phyloP scores from a whole-genome alignment of 169 alveolate genomes.

The Eimeria praecox region DNA sequence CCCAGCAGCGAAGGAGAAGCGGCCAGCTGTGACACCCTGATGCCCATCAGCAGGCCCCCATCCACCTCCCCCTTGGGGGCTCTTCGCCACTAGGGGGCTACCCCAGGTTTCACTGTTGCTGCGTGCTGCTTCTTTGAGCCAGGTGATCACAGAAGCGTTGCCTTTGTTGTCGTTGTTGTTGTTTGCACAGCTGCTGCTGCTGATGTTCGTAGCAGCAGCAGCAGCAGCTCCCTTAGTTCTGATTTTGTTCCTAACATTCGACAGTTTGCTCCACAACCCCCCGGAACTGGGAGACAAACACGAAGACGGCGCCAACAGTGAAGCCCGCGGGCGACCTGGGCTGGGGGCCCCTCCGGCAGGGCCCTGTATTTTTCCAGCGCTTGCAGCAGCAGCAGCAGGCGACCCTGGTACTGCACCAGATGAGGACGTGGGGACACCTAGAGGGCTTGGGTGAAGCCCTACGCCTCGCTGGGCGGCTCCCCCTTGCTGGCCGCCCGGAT shows the following conservation, averaged over 20 bases:
- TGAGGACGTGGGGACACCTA: background rate
- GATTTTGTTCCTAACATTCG: background rate
- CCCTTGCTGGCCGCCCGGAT: constrained; percentile 2
- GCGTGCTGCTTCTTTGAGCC: constrained; percentile 55
- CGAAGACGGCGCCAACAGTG: constrained; percentile 7
- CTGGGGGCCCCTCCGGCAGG: background rate
- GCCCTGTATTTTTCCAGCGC: background rate
- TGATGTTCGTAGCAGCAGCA: background rate
- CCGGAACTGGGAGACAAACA: constrained; percentile 27
- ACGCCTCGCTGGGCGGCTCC: background rate
- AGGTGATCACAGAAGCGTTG: background rate
- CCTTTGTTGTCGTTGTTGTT: background rate
- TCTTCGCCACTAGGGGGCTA: background rate
- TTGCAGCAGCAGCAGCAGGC: constrained; percentile 12
- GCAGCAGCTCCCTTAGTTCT: background rate
- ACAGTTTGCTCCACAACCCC: constrained; percentile 27
- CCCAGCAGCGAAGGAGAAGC: constrained; percentile 15
- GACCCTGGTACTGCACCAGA: background rate
- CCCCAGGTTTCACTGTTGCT: constrained; percentile 51
- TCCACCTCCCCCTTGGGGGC: background rate
- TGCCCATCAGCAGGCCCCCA: constrained; percentile 15
- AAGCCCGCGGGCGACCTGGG: background rate
- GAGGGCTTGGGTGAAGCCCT: background rate
- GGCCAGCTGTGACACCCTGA: background rate
- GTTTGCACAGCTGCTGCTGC: background rate